Conservation (phyloP, 2,329 filamentous ascomycete genomes). For the Diplodia intermedia region DNA sequence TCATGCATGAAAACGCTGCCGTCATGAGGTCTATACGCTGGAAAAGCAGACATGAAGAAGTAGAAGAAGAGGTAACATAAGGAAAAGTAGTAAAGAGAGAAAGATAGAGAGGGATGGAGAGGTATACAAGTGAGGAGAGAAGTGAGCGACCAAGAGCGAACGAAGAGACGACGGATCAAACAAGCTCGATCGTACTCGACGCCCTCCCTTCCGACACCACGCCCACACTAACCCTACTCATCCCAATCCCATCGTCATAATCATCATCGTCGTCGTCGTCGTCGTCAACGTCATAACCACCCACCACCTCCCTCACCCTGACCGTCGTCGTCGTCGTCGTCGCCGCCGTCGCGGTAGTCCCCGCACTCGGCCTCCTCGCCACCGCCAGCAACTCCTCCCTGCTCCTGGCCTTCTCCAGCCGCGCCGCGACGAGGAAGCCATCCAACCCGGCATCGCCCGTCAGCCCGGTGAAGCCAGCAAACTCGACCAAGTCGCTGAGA, state of each 20-base stretch:
- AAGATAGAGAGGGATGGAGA: not conserved
- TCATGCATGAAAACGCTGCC: not conserved
- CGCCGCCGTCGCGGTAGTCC: not conserved
- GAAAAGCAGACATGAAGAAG: not conserved
- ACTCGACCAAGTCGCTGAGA: constrained; percentile 10
- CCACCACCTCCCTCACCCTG: not conserved
- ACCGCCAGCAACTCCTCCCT: not conserved
- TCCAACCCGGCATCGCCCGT: not conserved
- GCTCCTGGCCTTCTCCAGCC: not conserved
- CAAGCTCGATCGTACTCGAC: not conserved
- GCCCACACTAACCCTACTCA: not conserved
- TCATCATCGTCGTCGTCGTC: not conserved
- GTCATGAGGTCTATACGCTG: not conserved
- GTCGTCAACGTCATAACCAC: not conserved
- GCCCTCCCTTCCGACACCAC: not conserved
- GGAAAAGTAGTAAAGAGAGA: not conserved
- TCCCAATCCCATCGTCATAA: not conserved
- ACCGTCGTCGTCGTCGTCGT: not conserved
- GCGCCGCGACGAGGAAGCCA: not conserved
- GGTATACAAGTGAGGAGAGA: not conserved
- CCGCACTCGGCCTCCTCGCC: not conserved
- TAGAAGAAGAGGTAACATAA: not conserved
- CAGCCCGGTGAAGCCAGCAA: constrained; percentile 8
- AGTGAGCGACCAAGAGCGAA: not conserved
- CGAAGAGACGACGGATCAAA: not conserved